Evolutionary conservation across 2,329 filamentous ascomycete genomes (phyloP), one percentile per base, ranked within the genome.

Genomic region (Colletotrichum sp.): DNA sequence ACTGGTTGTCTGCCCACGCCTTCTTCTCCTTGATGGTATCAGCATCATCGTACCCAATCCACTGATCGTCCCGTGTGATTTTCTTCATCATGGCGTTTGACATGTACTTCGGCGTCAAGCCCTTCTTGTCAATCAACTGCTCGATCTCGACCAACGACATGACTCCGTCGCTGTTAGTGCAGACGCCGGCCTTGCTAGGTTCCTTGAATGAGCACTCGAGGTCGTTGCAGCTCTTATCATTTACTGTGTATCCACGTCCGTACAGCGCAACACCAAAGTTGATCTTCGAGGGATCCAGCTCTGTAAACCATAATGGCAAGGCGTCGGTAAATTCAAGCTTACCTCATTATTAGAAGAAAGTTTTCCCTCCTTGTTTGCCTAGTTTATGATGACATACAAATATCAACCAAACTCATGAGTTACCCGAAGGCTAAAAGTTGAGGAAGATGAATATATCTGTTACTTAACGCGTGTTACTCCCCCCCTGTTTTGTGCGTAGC

Each of bases 241-340:
- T 34, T 1, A 58, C 22, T 0, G 85, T 89, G 61, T 86, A 89
- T 3, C 86, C 84, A 7, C 88, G 81, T 0, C 88, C 88, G 68
- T 90, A 90, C 64, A 83, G 84, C 1, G 87, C 87, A 1, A 89
- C 70, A 1, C 88, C 89, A 4, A 90, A 78, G 71, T 87, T 87
- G 43, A 90, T 78, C 76, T 89, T 88, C 5, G 66, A 60, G 0
- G 85, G 83, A 56, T 85, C 75, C 0, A 89, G 68, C 2, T 81
- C 81, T 39, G 83, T 84, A 67, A 82, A 86, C 86, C 86, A 89
- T 0, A 90, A 73, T 0, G 85, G 84, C 0, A 83, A 52, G 0
- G 85, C 80, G 4, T 82, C 79, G 5, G 81, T 81, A 3, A 28
- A 28, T 28, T 28, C 5, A 28, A 28, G 27, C 27, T 28, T 28